Evolutionary conservation across 768 basidiomycete genomes (phyloP).

Genomic region (Macrolepiota albuminosa): DNA sequence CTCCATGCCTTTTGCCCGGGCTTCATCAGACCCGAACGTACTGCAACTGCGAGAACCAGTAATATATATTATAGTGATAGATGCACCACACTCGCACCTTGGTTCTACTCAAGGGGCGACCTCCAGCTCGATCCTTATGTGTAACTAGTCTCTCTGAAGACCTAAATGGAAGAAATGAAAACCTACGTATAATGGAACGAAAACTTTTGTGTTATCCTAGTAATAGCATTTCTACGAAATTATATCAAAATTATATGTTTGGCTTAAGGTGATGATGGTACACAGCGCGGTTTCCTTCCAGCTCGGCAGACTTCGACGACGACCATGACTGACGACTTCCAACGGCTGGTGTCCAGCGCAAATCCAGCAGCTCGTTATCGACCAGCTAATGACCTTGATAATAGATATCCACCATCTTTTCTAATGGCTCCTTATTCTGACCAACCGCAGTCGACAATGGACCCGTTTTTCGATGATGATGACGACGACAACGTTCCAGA

Average conservation of each 20-base stretch:
- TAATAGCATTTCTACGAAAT: background rate
- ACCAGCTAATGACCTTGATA: constrained; percentile 50
- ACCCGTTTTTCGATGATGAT: constrained; percentile 91
- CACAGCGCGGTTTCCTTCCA: constrained; percentile 10
- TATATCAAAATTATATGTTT: constrained; percentile 8
- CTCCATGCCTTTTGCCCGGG: background rate
- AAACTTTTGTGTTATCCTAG: no score
- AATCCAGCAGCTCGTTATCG: constrained; percentile 60
- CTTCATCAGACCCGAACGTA: background rate
- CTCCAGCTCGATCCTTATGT: background rate
- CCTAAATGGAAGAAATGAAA: no score
- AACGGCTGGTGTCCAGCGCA: constrained; percentile 64
- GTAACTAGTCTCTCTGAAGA: no score
- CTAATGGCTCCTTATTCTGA: constrained; percentile 35
- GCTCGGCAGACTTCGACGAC: constrained; percentile 10
- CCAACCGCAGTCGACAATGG: constrained; percentile 48
- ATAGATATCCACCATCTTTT: constrained; percentile 57
- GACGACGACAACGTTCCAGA: constrained; percentile 70
- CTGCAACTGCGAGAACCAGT: background rate
- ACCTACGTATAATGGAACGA: no score
- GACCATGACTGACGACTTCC: constrained; percentile 68
- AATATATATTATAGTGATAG: background rate
- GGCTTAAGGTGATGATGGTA: constrained; percentile 8
- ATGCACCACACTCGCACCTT: background rate
- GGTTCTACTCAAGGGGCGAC: background rate